Conservation (phyloP, 768 basidiomycete genomes). For the Collybiopsis luxurians region DNA sequence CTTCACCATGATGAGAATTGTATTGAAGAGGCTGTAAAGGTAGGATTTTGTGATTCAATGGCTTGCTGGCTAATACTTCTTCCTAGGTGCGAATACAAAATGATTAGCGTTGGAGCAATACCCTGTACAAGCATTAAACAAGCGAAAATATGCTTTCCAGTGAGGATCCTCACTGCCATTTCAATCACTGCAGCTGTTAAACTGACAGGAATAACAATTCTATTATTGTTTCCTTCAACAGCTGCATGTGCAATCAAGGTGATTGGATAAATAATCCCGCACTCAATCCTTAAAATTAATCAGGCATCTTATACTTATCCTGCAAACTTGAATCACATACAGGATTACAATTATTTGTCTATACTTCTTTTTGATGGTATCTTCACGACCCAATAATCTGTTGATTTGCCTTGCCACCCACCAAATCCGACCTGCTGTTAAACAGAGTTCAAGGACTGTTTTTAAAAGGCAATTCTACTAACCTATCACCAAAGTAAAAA, state of each 20-base stretch:
- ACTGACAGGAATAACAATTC: not conserved
- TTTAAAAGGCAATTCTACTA: not conserved
- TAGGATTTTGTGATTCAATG: not conserved
- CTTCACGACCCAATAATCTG: not conserved
- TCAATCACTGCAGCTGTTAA: not conserved
- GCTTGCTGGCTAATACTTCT: not conserved
- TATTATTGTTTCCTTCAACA: not conserved
- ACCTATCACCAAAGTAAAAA: not conserved
- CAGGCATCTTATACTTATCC: not conserved
- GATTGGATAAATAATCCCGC: not conserved
- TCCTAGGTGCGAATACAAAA: not conserved
- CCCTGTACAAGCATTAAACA: not conserved
- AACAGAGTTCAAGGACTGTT: too few species aligned
- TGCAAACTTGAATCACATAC: not conserved
- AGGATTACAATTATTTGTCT: not conserved
- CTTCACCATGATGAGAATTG: too few species aligned
- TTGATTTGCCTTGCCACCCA: not conserved
- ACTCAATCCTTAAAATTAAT: not conserved
- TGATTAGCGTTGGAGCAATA: not conserved
- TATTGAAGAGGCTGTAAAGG: not conserved
- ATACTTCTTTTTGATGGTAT: not conserved
- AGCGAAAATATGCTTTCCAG: too few species aligned
- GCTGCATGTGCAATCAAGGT: not conserved
- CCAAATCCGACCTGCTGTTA: not conserved
- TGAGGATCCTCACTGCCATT: not conserved